Base-by-base conservation (phyloP, 2,329 filamentous ascomycete genomes). In the Cucurbitaria berberidis region DNA sequence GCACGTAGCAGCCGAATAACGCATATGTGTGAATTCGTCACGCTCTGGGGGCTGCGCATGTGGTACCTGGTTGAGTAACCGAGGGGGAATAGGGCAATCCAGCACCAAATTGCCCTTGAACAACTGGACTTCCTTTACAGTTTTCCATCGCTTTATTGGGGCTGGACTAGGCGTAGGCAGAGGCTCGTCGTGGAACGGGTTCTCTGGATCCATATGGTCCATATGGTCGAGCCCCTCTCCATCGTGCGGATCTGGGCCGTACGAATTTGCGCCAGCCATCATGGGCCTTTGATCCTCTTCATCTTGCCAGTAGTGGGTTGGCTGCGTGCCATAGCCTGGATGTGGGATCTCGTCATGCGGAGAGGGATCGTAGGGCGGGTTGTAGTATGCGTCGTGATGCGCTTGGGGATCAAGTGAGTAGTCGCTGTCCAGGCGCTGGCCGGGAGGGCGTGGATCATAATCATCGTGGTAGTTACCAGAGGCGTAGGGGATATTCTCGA, bases 101-200 rank as follows among this genome's bases (percentile, higher is more conserved):
- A 99, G 86, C 32, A 99, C 93, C 67, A 99, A 84, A 77, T 99
- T 99, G 60, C 95, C 95, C 63, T 96, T 89, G 81, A 96, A 99
- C 47, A 99, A 78, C 67, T 96, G 88, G n/a, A 99, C 93, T 79
- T 97, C 91, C 78, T 98, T 99, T 43, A 99, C 93, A 0, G 95
- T 99, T 82, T 98, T 99, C 90, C 91, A 98, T 73, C 95, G 85
- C 74, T 90, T 89, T 63, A 98, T 86, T 4, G 84, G 84, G 59
- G 80, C 84, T 50, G 81, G 84, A 61, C 80, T 81, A 18, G 83
- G 80, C 48, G 81, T 80, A 55, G 79, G 79, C 59, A 72, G 59
- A 11, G 77, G 75, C 27, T 77, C 72, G 51, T 80, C 77, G 19
- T 74, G 65, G 54, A 76, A 77, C 11, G 63, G 66, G 34, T 65